Base-by-base conservation (phyloP, 768 basidiomycete species). In the Pisolithus marmoratus region DNA sequence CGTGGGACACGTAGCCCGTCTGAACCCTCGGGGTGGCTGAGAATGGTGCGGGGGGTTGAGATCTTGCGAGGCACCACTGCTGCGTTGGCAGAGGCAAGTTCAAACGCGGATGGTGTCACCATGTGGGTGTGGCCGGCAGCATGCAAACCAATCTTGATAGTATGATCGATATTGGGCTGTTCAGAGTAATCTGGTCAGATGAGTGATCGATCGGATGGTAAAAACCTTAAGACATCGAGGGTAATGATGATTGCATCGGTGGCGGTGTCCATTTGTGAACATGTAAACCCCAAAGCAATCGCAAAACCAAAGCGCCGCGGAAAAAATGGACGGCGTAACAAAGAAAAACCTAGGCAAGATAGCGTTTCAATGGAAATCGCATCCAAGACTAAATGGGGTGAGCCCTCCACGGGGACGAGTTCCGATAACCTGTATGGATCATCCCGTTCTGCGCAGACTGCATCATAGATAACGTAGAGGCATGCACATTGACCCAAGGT, bases 81-180 rank as follows among this genome's bases (percentile, higher is more conserved):
- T 22, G 31, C 12, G 17, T 36, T 24, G 12, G 34, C 49, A 20
- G 19, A 50, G 19, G 51, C 31, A 53, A 49, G 41, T 2, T n/a
- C 52, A 29, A 44, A 31, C 19, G 49, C 23, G 24, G 58, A 60
- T 7, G 52, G 37, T 15, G 54, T 2, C 22, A 58, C 31, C 57
- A 53, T 59, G 55, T 83, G 72, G 27, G 77, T 87, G 63, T 84
- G 84, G 5, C 95, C 95, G 17, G 81, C 78, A 38, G 73, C 70
- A 66, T 96, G 92, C 37, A 87, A 79, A 2, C 82, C 90, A 58
- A 88, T 58, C 67, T 97, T 98, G 48, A 98, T 65, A 46, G 90
- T 61, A 57, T 83, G 78, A 37, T 82, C 70, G 42, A 76, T 67
- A 52, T 81, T 88, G 9, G 90, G 89, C 88, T 90, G 40, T 22